Percentiles rank a stretch among this genome's conserved stretches.
Conservation (phyloP, 306 rosid species). For the Abrus precatorius region DNA sequence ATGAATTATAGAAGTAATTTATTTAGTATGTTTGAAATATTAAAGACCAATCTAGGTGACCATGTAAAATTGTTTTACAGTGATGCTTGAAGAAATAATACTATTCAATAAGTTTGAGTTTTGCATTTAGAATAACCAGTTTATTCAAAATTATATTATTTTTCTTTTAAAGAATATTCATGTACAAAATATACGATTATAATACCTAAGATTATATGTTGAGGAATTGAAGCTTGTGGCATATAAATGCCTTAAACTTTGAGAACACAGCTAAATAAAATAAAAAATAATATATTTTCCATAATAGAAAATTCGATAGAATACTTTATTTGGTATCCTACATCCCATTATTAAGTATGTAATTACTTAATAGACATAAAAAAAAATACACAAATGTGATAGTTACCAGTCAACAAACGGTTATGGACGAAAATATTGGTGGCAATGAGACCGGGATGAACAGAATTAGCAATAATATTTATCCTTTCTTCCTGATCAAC, state of each 20-base stretch:
- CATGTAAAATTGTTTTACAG: neutral
- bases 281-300: neutral
- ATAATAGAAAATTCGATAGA: neutral
- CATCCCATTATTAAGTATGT: neutral
- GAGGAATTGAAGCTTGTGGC: neutral
- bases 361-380: neutral
- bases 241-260: neutral
- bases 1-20: neutral
- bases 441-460: constrained; percentile 75
- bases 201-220: neutral
- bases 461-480: constrained; percentile 77
- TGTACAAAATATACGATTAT: neutral
- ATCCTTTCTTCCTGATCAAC: constrained; percentile 72
- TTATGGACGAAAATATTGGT: constrained; percentile 72
- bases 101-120: neutral
- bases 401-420: constrained; percentile 50
- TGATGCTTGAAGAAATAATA: constrained; percentile 12
- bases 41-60: neutral
- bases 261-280: neutral
- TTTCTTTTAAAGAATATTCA: neutral
- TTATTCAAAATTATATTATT: neutral
- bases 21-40: too few relatives aligned
- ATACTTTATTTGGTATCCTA: constrained; percentile 2
- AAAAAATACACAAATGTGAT: neutral
- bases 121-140: neutral